These are phyloP conservation scores for Sporisorium sorghi DNA, from an alignment of 1,284 basidiomycete genomes.

Conservation along the genomic window DNA sequence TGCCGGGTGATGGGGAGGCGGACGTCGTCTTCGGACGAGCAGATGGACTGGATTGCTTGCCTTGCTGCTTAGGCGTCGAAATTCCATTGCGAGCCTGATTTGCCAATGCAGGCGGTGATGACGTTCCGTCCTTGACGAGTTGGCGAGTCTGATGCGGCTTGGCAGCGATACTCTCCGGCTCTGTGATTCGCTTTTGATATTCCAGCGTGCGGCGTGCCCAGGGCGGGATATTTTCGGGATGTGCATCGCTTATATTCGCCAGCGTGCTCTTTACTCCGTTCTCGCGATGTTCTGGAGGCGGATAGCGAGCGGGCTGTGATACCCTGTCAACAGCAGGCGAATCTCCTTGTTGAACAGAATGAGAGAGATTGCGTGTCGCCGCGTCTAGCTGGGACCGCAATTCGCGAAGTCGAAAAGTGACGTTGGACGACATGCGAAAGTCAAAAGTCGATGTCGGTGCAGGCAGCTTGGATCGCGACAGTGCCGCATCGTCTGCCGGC, in stretches of 20 bases:
- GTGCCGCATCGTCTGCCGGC: neutral
- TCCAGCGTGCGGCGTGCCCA: constrained; percentile 15
- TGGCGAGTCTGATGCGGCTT: neutral
- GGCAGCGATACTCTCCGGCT: neutral
- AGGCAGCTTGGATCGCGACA: neutral
- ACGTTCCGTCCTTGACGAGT: neutral
- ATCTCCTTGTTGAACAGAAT: neutral
- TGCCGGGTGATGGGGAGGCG: constrained; percentile 1
- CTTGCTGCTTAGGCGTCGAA: constrained; percentile 8
- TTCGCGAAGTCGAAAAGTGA: constrained; percentile 68
- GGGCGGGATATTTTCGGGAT: constrained; percentile 9
- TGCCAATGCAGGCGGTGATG: neutral
- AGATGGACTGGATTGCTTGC: neutral
- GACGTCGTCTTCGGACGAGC: neutral
- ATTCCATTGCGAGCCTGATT: constrained; percentile 1
- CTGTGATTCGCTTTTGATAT: constrained; percentile 5
- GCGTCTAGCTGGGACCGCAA: constrained; percentile 37
- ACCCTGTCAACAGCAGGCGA: constrained; percentile 4
- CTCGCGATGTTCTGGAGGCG: too few relatives aligned
- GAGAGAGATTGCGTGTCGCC: constrained; percentile 24
- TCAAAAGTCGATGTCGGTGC: constrained; percentile 20
- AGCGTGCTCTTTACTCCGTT: neutral
- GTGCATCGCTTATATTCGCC: neutral
- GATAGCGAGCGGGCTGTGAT: neutral
- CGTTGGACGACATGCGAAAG: constrained; percentile 36